A percentile compares a stretch with the other conserved stretches of the same genome.
Evolutionary conservation across 306 rosid species (phyloP).

Genomic region (Arachis stenosperma): DNA sequence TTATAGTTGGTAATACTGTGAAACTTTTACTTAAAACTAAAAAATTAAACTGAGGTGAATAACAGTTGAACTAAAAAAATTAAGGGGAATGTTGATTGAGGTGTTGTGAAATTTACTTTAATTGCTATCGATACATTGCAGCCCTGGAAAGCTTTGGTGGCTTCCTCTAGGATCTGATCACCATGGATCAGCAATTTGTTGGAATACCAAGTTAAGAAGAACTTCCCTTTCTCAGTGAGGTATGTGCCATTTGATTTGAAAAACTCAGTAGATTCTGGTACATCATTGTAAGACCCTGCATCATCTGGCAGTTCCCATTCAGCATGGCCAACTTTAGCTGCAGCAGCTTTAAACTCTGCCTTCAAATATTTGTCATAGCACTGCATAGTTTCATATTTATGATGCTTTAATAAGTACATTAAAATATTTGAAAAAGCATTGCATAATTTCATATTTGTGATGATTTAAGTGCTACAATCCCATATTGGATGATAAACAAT

Average conservation of each 20-base stretch:
- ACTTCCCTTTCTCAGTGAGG: slow-evolving; percentile 72
- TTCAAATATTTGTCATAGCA: slow-evolving; percentile 81
- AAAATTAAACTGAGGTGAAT: no score
- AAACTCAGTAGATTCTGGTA: slow-evolving; percentile 67
- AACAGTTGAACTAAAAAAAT: background rate
- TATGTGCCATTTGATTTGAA: slow-evolving; percentile 73
- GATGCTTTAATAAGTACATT: background rate
- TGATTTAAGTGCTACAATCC: background rate
- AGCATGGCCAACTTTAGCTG: slow-evolving; percentile 61
- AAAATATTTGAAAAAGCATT: slow-evolving; percentile 88
- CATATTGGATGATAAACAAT: background rate
- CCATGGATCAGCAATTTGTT: slow-evolving; percentile 72
- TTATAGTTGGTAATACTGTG: no score
- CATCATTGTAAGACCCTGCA: slow-evolving; percentile 78
- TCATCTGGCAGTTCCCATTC: slow-evolving; percentile 85
- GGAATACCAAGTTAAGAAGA: slow-evolving; percentile 90
- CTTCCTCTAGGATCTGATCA: slow-evolving; percentile 77
- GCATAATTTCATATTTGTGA: slow-evolving; percentile 41
- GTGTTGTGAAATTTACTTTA: slow-evolving; percentile 58
- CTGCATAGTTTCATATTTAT: slow-evolving; percentile 52
- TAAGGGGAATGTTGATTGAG: slow-evolving; percentile 8
- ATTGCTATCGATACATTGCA: slow-evolving; percentile 68
- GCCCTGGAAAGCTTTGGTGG: slow-evolving; percentile 70
- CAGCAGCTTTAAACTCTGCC: slow-evolving; percentile 71
- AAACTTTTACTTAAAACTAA: no score